These are phyloP conservation scores for Coemansia sp. DNA, from an alignment of 192 early-diverging fungal species.

Conservation along the genomic window DNA sequence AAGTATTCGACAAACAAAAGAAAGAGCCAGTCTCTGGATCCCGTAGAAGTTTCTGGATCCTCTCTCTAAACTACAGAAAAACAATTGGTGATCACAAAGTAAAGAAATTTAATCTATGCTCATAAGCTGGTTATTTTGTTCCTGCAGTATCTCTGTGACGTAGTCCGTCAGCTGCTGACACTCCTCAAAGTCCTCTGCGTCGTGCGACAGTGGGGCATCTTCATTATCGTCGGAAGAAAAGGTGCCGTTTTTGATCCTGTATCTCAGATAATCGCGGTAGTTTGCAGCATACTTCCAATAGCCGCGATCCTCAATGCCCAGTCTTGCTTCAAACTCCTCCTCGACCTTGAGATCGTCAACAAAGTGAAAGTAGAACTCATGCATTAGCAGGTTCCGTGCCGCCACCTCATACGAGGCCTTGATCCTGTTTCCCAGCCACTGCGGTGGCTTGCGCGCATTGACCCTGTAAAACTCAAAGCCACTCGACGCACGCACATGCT, in stretches of 20 bases:
- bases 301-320: conserved; percentile 43
- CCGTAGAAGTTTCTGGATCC: background rate
- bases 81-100: background rate
- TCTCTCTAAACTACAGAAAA: background rate
- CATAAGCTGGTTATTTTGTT: background rate
- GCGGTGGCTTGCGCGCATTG: conserved; percentile 51
- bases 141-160: conserved; percentile 10
- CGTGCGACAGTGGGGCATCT: background rate
- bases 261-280: conserved; percentile 47
- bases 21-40: background rate
- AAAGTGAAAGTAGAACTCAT: conserved; percentile 49
- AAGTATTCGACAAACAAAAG: background rate
- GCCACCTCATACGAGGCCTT: conserved; percentile 25
- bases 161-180: conserved; percentile 15
- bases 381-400: conserved; percentile 14
- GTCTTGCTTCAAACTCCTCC: conserved; percentile 51
- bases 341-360: conserved; percentile 41
- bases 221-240: background rate
- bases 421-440: conserved; percentile 39
- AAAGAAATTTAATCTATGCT: background rate
- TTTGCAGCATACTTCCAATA: conserved; percentile 48
- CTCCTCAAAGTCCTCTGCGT: conserved; percentile 18
- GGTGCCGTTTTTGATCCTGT: conserved; percentile 26
- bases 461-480: conserved; percentile 43
- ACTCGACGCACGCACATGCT: conserved; percentile 41